Conservation (phyloP, 352 stramenopile genomes). For the Pythium pyrilobum region DNA sequence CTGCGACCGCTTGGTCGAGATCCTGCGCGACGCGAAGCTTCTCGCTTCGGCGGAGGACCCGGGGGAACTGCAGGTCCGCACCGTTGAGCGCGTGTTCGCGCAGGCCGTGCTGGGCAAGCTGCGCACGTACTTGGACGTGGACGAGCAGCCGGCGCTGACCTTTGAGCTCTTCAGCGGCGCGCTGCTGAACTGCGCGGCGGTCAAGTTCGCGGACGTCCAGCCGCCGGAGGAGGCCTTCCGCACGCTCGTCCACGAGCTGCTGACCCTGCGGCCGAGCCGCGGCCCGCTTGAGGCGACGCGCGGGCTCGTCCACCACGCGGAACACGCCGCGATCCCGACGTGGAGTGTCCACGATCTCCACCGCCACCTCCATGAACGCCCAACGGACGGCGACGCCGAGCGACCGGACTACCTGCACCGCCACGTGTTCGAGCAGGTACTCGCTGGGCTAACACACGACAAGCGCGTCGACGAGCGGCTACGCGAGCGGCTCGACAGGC, state of each 20-base stretch:
- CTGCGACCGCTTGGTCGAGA: slow-evolving; percentile 30
- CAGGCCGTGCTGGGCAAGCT: slow-evolving; percentile 54
- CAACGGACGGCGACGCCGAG: background rate
- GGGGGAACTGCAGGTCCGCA: background rate
- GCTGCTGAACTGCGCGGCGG: slow-evolving; percentile 43
- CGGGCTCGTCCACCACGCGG: slow-evolving; percentile 7
- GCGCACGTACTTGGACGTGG: slow-evolving; percentile 46
- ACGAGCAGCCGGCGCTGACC: slow-evolving; percentile 38
- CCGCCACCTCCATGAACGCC: background rate
- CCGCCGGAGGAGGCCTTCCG: slow-evolving; percentile 2
- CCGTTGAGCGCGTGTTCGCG: slow-evolving; percentile 45
- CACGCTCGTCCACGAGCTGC: background rate
- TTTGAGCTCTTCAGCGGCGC: slow-evolving; percentile 54
- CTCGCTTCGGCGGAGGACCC: slow-evolving; percentile 5
- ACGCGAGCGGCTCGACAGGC: slow-evolving; percentile 12
- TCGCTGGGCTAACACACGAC: slow-evolving; percentile 29
- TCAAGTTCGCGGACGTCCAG: slow-evolving; percentile 18
- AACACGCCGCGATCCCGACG: slow-evolving; percentile 4
- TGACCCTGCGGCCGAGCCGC: background rate
- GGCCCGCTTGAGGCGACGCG: background rate
- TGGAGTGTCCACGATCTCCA: slow-evolving; percentile 13
- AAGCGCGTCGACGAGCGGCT: slow-evolving; percentile 17
- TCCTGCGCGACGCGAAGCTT: slow-evolving; percentile 36
- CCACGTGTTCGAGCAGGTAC: slow-evolving; percentile 30
- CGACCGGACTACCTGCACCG: slow-evolving; percentile 20